Evolutionary conservation across 176 grass and related monocot species (phyloP), one percentile per base, ranked within the genome.

Genomic region (Ananas comosus): DNA sequence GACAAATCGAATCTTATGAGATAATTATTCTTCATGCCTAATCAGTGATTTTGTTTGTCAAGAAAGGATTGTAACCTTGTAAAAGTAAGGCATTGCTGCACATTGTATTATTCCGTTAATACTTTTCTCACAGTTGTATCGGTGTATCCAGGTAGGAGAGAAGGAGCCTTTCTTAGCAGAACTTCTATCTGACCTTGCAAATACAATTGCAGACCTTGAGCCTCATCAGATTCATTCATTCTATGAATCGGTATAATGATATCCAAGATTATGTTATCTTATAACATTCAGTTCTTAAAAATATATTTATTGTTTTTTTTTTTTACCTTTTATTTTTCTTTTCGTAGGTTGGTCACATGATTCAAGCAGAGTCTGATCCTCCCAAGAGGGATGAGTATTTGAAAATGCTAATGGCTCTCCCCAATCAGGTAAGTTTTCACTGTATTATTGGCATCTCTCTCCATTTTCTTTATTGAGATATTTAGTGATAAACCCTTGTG

Each of bases 141-240:
- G 80, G 79, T 53, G 69, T 77, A 50, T 75, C 51, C 73, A 99
- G 95, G 95, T 99, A 52, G 95, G 95, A 0, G 95, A 99, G 71
- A 99, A 88, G 61, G 90, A 99, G 70, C 95, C 95, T 53, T 99
- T 99, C 87, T 89, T 99, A 58, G 93, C 95, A 78, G 95, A 99
- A 85, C 75, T 99, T 58, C 59, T 99, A 51, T 50, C 77, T 53
- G 82, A 57, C 78, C 90, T 99, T 81, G 72, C 76, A 63, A 88
- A 73, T 54, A 99, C 95, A 72, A 85, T 99, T 84, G 78, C 68
- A 56, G 95, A 99, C 82, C 87, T 99, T 72, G 90, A 99, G 82
- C 90, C 90, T 48, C 95, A 99, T 64, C 95, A 99, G 79, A 94
- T 99, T 86, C 95, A 99, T 76, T 88, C 90, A 2, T 99, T 99